Evolutionary conservation across 495 filamentous ascomycete genomes (phyloP).

Genomic region (Hyaloscypha finlandica): DNA sequence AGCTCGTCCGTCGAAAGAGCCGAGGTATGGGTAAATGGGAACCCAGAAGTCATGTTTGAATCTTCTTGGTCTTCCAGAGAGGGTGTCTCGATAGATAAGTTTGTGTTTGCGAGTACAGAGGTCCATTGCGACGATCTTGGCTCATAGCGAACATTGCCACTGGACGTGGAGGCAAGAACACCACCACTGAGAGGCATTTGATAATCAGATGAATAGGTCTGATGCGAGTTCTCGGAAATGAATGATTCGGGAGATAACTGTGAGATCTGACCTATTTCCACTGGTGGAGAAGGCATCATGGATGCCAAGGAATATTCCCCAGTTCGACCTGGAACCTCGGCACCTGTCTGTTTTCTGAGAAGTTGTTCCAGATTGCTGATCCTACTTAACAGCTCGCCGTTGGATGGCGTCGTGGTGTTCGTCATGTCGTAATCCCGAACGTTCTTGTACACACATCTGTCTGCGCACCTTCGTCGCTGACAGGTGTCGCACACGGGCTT

Average conservation of each 20-base stretch:
- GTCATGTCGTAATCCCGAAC: background rate
- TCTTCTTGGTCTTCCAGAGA: slow-evolving; percentile 11
- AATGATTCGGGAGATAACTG: background rate
- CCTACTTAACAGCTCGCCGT: slow-evolving; percentile 12
- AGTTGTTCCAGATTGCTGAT: slow-evolving; percentile 20
- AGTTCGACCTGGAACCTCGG: slow-evolving; percentile 2
- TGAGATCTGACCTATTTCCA: background rate
- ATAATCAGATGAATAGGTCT: background rate
- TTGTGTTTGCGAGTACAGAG: slow-evolving; percentile 19
- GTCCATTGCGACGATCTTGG: slow-evolving; percentile 13
- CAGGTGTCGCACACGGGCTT: slow-evolving; percentile 16
- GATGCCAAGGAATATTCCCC: background rate
- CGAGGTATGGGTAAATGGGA: slow-evolving; percentile 4
- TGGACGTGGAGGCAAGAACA: slow-evolving; percentile 7
- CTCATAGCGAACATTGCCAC: slow-evolving; percentile 17
- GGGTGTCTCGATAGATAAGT: slow-evolving; percentile 9
- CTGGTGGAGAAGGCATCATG: background rate
- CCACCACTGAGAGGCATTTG: background rate
- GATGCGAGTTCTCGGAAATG: background rate
- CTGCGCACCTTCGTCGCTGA: slow-evolving; percentile 2
- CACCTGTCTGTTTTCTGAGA: slow-evolving; percentile 9
- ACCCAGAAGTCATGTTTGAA: background rate
- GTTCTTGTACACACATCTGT: slow-evolving; percentile 16
- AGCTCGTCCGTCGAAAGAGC: slow-evolving; percentile 8
- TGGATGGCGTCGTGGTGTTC: background rate